These are phyloP conservation scores for Fusarium buxicola DNA, from an alignment of 2,329 filamentous ascomycete genomes.

Conservation along the genomic window DNA sequence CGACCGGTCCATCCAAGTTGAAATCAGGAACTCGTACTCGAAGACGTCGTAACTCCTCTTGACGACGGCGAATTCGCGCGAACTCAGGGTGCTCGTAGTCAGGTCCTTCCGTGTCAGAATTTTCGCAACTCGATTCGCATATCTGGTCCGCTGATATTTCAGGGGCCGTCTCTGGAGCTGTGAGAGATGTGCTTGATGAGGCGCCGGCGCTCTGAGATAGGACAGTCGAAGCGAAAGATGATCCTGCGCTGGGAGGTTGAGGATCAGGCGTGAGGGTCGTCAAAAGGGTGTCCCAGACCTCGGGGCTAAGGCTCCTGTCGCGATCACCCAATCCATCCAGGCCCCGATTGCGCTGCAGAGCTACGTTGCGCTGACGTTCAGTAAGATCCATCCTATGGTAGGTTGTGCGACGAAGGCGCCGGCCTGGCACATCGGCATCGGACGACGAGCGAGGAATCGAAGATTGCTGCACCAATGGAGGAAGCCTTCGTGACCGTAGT, in stretches of 20 bases:
- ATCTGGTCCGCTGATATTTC: slow-evolving; percentile 54
- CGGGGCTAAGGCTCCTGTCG: slow-evolving; percentile 82
- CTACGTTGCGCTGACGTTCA: slow-evolving; percentile 10
- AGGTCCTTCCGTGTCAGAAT: slow-evolving; percentile 66
- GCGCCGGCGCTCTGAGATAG: slow-evolving; percentile 56
- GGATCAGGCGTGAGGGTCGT: slow-evolving; percentile 85
- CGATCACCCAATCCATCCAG: slow-evolving; percentile 86
- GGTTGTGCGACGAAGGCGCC: slow-evolving; percentile 3
- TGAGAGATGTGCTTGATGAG: slow-evolving; percentile 57
- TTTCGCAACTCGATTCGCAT: slow-evolving; percentile 66
- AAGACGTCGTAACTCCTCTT: slow-evolving; percentile 27
- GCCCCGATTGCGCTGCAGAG: slow-evolving; percentile 22
- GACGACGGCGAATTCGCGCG: slow-evolving; percentile 26
- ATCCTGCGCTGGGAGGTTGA: slow-evolving; percentile 81
- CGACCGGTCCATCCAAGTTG: slow-evolving; percentile 28
- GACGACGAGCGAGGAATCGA: not conserved
- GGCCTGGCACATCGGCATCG: slow-evolving; percentile 3
- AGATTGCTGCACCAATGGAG: slow-evolving; percentile 11
- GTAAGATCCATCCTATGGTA: not conserved
- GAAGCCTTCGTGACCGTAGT: not conserved
- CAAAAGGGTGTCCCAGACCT: slow-evolving; percentile 84
- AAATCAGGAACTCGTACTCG: slow-evolving; percentile 34
- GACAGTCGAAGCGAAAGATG: slow-evolving; percentile 79
- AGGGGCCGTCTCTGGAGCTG: slow-evolving; percentile 51
- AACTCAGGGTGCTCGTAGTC: slow-evolving; percentile 52